phyloP scores from a whole-genome alignment of 208 protist species.

The Phytomonas serpens region DNA sequence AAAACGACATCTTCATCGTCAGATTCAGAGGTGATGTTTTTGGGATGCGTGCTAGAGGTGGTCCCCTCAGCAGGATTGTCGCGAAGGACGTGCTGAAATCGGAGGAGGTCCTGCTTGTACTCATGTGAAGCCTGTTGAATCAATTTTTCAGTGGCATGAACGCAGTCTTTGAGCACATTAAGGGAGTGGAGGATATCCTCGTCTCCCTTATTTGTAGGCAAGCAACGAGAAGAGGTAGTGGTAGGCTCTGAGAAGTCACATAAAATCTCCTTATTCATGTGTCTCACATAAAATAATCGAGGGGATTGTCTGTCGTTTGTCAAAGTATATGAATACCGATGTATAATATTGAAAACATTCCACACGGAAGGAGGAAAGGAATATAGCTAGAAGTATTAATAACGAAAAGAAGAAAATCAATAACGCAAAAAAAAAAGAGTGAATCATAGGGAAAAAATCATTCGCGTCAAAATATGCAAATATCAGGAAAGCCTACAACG shows the following conservation, averaged over 20 bases:
- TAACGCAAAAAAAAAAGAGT: slow-evolving; percentile 8
- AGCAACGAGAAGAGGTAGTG: not conserved
- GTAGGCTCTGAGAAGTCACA: not conserved
- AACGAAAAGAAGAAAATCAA: slow-evolving; percentile 3
- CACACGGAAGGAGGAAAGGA: slow-evolving; percentile 10
- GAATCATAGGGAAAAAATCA: not conserved
- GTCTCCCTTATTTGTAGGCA: not conserved
- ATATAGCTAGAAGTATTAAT: slow-evolving; percentile 2
- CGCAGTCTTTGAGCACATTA: not conserved
- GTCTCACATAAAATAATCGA: not conserved
- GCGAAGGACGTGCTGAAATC: not conserved
- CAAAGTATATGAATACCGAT: not conserved
- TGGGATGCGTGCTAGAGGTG: not conserved
- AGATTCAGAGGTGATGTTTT: not conserved
- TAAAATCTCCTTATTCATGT: not conserved
- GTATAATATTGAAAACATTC: not conserved
- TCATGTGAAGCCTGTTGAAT: not conserved
- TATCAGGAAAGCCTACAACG: not conserved
- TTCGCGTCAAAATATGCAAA: not conserved
- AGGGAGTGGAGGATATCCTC: not conserved
- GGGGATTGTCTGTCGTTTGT: not conserved
- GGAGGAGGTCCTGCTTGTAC: not conserved
- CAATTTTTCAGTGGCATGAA: not conserved
- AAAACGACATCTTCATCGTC: not conserved
- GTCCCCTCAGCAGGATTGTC: not conserved